A percentile compares a stretch with the other conserved stretches of the same genome.
phyloP scores from a whole-genome alignment of 1,284 basidiomycete species.

The Ceratobasidium sp. region DNA sequence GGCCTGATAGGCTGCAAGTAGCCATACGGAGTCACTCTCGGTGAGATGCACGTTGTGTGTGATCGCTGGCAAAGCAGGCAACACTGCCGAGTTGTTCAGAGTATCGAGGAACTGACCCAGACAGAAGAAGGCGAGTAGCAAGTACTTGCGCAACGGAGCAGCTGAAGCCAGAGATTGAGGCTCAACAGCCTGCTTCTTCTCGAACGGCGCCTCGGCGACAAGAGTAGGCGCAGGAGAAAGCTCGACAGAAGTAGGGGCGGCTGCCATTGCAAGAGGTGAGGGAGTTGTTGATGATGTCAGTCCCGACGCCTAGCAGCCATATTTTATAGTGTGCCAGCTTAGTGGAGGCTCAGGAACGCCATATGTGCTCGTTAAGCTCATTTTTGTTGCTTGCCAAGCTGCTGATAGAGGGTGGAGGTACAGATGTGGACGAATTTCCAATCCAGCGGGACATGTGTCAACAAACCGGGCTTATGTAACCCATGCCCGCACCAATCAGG shows the following conservation, averaged over 20 bases:
- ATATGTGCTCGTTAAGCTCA: slow-evolving; percentile 9
- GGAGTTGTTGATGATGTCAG: slow-evolving; percentile 5
- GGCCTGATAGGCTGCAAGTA: slow-evolving; percentile 37
- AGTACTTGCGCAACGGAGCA: slow-evolving; percentile 51
- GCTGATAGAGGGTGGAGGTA: slow-evolving; percentile 7
- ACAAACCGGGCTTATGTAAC: neutral
- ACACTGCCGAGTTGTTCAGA: slow-evolving; percentile 65
- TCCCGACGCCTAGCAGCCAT: slow-evolving; percentile 14
- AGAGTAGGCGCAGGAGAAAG: slow-evolving; percentile 34
- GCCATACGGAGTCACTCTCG: slow-evolving; percentile 40
- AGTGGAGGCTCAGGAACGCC: neutral
- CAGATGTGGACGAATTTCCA: neutral
- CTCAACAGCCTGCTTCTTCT: slow-evolving; percentile 10
- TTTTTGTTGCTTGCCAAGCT: slow-evolving; percentile 18
- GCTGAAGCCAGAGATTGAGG: slow-evolving; percentile 24
- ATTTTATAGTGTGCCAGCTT: neutral
- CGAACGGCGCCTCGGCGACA: neutral
- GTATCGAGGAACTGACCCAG: slow-evolving; percentile 64
- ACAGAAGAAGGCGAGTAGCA: slow-evolving; percentile 62
- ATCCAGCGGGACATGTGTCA: neutral
- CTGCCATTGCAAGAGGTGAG: slow-evolving; percentile 8
- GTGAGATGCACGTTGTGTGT: slow-evolving; percentile 50
- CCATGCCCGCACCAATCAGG: neutral
- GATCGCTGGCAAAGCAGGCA: slow-evolving; percentile 61
- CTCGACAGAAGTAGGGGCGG: slow-evolving; percentile 28